Conservation (phyloP, 75 land plant genomes). For the Chamaecyparis obtusa region DNA sequence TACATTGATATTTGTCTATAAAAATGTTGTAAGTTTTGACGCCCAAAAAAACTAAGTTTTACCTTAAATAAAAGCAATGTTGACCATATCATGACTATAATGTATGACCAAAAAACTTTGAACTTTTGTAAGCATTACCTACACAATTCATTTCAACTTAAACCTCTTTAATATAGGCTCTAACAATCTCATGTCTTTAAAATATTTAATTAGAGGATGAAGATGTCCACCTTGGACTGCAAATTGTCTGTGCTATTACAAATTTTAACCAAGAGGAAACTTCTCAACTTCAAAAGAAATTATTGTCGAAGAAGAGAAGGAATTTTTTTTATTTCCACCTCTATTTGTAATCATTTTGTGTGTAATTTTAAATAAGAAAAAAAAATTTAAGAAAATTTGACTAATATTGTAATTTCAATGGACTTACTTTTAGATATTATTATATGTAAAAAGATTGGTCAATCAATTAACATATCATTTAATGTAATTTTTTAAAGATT, state of each 20-base stretch:
- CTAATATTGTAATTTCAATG: too few species aligned
- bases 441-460: too few species aligned
- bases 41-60: constrained; percentile 31
- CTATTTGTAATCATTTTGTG: too few species aligned
- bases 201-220: constrained; percentile 67
- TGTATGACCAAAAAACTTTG: constrained; percentile 7
- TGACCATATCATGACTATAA: constrained; percentile 40
- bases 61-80: constrained; percentile 45
- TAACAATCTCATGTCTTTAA: constrained; percentile 10
- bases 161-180: constrained; percentile 10
- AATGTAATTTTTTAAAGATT: too few species aligned
- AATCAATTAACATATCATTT: too few species aligned
- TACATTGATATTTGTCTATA: constrained; percentile 23
- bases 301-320: too few species aligned
- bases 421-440: too few species aligned
- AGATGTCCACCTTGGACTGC: constrained; percentile 79
- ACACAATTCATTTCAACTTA: constrained; percentile 2
- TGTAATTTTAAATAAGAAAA: too few species aligned
- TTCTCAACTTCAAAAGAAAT: too few species aligned
- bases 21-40: constrained; percentile 30
- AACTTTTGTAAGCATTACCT: constrained; percentile 1
- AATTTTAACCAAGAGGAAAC: too few species aligned
- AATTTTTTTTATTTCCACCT: too few species aligned
- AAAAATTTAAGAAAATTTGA: too few species aligned
- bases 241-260: constrained; percentile 65